These are phyloP conservation scores for Calendula officinalis DNA, from an alignment of 129 eudicot species.

Conservation along the genomic window DNA sequence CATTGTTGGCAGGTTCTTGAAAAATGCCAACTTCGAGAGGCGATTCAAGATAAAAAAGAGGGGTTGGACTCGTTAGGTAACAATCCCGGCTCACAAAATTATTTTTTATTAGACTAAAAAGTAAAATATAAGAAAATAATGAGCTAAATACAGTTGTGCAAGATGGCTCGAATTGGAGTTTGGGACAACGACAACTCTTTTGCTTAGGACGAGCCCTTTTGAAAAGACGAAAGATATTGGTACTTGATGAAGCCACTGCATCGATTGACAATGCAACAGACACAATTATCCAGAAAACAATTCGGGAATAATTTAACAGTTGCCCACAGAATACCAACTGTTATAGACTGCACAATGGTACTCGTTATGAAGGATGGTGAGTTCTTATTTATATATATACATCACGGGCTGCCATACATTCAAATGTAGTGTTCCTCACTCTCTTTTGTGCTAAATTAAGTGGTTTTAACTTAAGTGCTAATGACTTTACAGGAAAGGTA, in stretches of 20 bases:
- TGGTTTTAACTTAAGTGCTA: not conserved
- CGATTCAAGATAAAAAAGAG: conserved; percentile 46
- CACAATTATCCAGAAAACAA: conserved; percentile 45
- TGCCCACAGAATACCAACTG: conserved; percentile 79
- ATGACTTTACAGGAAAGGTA: conserved; percentile 45
- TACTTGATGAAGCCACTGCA: conserved; percentile 87
- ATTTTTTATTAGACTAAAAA: too few species aligned
- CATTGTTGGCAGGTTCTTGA: conserved; percentile 44
- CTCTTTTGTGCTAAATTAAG: too few species aligned
- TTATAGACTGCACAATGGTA: conserved; percentile 64
- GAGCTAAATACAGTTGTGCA: conserved; percentile 45
- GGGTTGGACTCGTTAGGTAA: conserved; percentile 63
- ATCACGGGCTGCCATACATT: too few species aligned
- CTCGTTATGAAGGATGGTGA: conserved; percentile 63
- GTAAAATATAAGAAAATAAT: too few species aligned
- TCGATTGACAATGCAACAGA: conserved; percentile 81
- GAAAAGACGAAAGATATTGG: conserved; percentile 54
- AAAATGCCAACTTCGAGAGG: conserved; percentile 66
- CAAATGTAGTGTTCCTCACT: not conserved
- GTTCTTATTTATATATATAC: not conserved
- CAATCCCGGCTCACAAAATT: too few species aligned
- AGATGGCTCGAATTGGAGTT: conserved; percentile 80
- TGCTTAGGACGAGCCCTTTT: conserved; percentile 68
- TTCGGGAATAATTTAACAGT: conserved; percentile 62
- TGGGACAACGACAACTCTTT: conserved; percentile 70